These are phyloP conservation scores for Leccinum subgranulosum DNA, from an alignment of 768 basidiomycete genomes.

Conservation along the genomic window DNA sequence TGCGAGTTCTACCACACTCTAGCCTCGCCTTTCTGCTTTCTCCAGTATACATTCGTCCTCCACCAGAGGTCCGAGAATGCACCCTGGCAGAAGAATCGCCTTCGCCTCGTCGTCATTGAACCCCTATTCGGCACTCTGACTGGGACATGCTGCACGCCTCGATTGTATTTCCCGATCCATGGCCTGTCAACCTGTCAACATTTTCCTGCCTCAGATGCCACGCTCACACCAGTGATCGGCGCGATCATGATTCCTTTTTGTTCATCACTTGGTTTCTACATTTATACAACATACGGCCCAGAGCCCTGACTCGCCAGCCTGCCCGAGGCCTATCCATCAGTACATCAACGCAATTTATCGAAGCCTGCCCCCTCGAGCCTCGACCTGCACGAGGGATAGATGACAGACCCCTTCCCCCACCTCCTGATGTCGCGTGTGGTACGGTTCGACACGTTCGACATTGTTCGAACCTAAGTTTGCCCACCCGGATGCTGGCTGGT, in stretches of 20 bases:
- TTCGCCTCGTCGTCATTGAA: neutral
- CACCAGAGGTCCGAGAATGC: neutral
- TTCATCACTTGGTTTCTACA: conserved; percentile 2
- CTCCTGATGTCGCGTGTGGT: neutral
- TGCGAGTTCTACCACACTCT: neutral
- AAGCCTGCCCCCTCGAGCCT: neutral
- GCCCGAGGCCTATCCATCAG: neutral
- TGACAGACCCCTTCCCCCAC: neutral
- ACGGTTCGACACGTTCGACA: neutral
- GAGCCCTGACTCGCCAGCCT: conserved; percentile 6
- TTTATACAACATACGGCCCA: conserved; percentile 4
- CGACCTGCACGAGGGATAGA: neutral
- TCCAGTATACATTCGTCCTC: neutral
- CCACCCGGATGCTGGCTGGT: neutral
- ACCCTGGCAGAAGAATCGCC: neutral
- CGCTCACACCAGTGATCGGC: neutral
- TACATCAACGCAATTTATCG: conserved; percentile 9
- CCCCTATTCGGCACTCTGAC: neutral
- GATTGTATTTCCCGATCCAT: neutral
- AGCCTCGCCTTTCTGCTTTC: neutral
- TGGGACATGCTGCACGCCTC: neutral
- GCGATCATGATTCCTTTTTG: neutral
- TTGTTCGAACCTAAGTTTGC: conserved; percentile 11
- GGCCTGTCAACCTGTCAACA: neutral
- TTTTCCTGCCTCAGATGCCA: neutral